These are phyloP conservation scores for Penicillium nordicum DNA, from an alignment of 2,329 filamentous ascomycete genomes.

Conservation along the genomic window DNA sequence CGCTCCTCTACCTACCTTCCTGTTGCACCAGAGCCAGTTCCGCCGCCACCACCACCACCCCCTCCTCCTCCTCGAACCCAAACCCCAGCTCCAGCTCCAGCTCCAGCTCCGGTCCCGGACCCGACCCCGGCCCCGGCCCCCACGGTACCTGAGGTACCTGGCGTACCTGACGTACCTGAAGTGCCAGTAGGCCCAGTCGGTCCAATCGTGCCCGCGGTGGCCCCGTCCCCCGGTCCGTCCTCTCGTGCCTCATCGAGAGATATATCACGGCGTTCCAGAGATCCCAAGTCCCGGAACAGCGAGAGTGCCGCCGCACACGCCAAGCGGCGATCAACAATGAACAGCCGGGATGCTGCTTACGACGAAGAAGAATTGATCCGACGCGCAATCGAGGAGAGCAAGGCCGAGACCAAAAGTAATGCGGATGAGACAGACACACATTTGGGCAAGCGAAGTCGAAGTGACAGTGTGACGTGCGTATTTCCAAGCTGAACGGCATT, in stretches of 20 bases:
- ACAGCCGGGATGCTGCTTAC: constrained; percentile 90
- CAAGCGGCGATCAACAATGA: constrained; percentile 94
- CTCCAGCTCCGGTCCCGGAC: neutral
- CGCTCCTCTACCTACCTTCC: constrained; percentile 64
- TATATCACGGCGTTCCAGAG: constrained; percentile 37
- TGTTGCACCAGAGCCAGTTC: constrained; percentile 41
- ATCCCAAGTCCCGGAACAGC: constrained; percentile 48
- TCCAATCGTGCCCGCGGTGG: neutral
- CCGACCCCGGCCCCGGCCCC: neutral
- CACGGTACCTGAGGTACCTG: neutral
- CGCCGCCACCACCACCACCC: neutral
- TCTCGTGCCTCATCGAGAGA: constrained; percentile 45
- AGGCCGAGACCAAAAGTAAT: constrained; percentile 64
- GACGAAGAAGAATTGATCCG: constrained; percentile 89
- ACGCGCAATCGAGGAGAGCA: constrained; percentile 91
- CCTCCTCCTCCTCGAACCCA: neutral
- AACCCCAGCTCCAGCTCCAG: too few relatives aligned
- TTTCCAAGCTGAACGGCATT: constrained; percentile 15
- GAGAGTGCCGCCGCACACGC: constrained; percentile 55
- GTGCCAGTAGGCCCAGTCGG: neutral
- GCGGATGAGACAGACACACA: constrained; percentile 56
- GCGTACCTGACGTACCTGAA: neutral
- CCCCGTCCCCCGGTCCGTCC: constrained; percentile 35
- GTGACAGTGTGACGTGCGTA: constrained; percentile 90
- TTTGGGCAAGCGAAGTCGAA: constrained; percentile 77